Conservation (phyloP, 345 rosid genomes). For the Linum lewisii region DNA sequence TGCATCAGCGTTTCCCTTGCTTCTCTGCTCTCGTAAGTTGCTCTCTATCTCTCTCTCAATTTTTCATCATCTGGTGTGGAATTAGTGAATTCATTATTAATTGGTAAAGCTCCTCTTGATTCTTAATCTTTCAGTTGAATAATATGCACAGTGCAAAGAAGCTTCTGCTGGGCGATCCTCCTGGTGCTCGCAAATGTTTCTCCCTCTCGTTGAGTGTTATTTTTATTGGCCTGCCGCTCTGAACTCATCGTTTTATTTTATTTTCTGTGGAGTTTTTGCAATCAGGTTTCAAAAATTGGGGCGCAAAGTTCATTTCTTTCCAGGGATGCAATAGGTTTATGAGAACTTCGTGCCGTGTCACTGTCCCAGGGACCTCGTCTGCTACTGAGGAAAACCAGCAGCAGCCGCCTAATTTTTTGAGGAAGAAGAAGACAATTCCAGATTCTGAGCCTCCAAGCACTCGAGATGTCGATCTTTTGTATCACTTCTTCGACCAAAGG, state of each 20-base stretch:
- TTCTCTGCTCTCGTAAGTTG: not conserved
- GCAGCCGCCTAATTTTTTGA: slow-evolving; percentile 25
- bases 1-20: not conserved
- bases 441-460: slow-evolving; percentile 67
- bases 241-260: not conserved
- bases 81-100: not conserved
- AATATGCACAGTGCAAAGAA: not conserved
- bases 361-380: slow-evolving; percentile 36
- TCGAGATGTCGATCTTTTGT: slow-evolving; percentile 46
- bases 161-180: not conserved
- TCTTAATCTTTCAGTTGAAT: not conserved
- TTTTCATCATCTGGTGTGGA: not conserved
- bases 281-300: slow-evolving; percentile 12
- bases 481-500: slow-evolving; percentile 66
- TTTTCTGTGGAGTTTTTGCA: slow-evolving; percentile 25
- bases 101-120: not conserved
- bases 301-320: slow-evolving; percentile 14
- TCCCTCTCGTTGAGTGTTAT: not conserved
- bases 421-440: slow-evolving; percentile 59
- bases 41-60: not conserved
- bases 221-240: not conserved
- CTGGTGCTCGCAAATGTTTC: slow-evolving; percentile 22
- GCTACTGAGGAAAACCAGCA: slow-evolving; percentile 17
- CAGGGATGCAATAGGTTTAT: slow-evolving; percentile 30
- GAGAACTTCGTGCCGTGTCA: slow-evolving; percentile 45